Evolutionary conservation across 2,329 filamentous ascomycete species (phyloP).

Genomic region (Cyphellophora attinorum): DNA sequence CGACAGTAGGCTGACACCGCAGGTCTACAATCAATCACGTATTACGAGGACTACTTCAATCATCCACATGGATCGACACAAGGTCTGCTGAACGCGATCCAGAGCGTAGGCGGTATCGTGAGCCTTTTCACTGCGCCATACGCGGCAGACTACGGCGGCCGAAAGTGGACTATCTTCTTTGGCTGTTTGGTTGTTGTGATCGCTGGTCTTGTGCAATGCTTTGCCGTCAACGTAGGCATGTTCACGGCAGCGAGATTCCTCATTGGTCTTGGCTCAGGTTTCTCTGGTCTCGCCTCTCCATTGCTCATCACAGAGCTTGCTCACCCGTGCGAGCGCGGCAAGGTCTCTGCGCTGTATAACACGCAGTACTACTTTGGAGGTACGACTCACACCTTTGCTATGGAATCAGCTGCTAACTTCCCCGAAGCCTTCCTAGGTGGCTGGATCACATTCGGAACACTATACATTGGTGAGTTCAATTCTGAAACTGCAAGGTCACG

Average conservation of each 20-base stretch:
- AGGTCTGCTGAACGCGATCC: slow-evolving; percentile 29
- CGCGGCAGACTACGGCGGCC: slow-evolving; percentile 37
- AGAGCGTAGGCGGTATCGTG: not conserved
- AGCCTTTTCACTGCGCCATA: slow-evolving; percentile 28
- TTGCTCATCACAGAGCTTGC: slow-evolving; percentile 34
- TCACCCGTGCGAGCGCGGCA: slow-evolving; percentile 38
- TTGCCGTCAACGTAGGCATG: slow-evolving; percentile 25
- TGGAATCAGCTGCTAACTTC: no score
- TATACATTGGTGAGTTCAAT: no score
- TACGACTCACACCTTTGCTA: no score
- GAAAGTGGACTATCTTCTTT: slow-evolving; percentile 36
- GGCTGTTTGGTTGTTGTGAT: slow-evolving; percentile 37
- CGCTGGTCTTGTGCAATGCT: slow-evolving; percentile 26
- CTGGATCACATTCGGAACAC: slow-evolving; percentile 36
- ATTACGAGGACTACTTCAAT: slow-evolving; percentile 20
- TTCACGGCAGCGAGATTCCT: slow-evolving; percentile 52
- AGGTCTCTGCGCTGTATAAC: slow-evolving; percentile 42
- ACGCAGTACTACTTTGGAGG: slow-evolving; percentile 43
- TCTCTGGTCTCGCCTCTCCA: slow-evolving; percentile 24
- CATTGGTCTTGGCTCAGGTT: slow-evolving; percentile 48
- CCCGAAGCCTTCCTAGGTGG: slow-evolving; percentile 41
- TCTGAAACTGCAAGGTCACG: no score
- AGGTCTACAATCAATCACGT: slow-evolving; percentile 10
- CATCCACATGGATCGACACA: slow-evolving; percentile 26
- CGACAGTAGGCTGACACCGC: no score